Conservation (phyloP, 1,139 yeast genomes). For the Nakaseomyces nivariensis region DNA sequence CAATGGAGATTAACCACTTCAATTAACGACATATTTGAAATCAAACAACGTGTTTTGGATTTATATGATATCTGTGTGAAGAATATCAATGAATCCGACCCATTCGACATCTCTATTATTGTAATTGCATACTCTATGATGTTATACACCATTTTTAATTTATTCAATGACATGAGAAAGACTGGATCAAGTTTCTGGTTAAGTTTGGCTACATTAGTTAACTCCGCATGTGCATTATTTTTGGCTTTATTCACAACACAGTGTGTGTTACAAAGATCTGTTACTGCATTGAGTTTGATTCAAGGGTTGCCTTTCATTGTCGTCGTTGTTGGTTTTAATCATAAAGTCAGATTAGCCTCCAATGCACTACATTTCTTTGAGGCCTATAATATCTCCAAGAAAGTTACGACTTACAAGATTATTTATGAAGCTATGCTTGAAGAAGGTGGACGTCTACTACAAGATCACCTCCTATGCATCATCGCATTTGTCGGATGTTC, state of each 20-base stretch:
- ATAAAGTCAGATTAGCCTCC: slow-evolving; percentile 68
- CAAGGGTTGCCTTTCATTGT: slow-evolving; percentile 94
- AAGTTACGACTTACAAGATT: slow-evolving; percentile 30
- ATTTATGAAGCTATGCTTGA: slow-evolving; percentile 51
- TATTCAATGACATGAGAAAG: slow-evolving; percentile 70
- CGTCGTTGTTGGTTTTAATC: slow-evolving; percentile 87
- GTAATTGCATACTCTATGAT: slow-evolving; percentile 80
- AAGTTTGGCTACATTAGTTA: slow-evolving; percentile 68
- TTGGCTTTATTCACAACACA: slow-evolving; percentile 66
- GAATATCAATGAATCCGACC: slow-evolving; percentile 68
- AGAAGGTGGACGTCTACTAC: slow-evolving; percentile 60
- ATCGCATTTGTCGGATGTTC: slow-evolving; percentile 61
- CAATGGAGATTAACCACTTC: slow-evolving; percentile 57
- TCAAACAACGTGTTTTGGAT: slow-evolving; percentile 48
- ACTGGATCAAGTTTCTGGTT: slow-evolving; percentile 88
- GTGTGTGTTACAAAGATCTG: slow-evolving; percentile 39
- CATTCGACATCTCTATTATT: slow-evolving; percentile 74
- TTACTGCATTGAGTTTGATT: slow-evolving; percentile 66
- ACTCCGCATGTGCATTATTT: slow-evolving; percentile 79
- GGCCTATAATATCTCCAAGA: slow-evolving; percentile 27
- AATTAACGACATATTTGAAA: slow-evolving; percentile 52
- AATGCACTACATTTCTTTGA: slow-evolving; percentile 30
- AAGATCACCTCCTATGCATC: slow-evolving; percentile 73
- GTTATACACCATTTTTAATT: slow-evolving; percentile 74
- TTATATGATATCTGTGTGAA: slow-evolving; percentile 39